Base-by-base conservation (phyloP, 1,284 basidiomycete species). In the Anthracocystis panici-leucophaei region DNA sequence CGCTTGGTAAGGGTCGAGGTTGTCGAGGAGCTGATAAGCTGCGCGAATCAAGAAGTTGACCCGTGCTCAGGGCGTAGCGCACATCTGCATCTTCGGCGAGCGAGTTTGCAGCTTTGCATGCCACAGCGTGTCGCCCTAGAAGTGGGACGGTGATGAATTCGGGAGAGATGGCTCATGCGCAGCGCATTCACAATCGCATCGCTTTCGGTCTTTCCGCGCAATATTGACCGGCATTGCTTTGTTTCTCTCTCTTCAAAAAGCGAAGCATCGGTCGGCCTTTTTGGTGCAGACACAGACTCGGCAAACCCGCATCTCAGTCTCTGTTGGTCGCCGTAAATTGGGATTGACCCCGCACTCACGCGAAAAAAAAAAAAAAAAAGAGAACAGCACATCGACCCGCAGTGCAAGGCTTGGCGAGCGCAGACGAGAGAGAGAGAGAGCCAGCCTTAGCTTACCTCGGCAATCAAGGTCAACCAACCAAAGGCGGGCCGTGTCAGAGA, bases 301-400 rank as follows among this genome's bases (percentile, higher is more conserved):
- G 48, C 48, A 49, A 49, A 31, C 27, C 12, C 29, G 48, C 48
- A 25, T 31, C 25, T 27, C 18, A 20, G 45, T 10, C 27, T 27
- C 27, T 27, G 27, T 7, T 27, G 29, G 48, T 49, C 48, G 48
- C 48, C 48, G 29, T 49, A 9, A 16, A 12, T 16, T 14, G 11
- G 12, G 35, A 8, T 48, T n/a, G 27, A 49, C 48, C 48, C 48
- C 48, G 48, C 48, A 49, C 48, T 49, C 48, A 49, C 48, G 48
- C 48, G 48, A 49, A 31, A 49, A 49, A 29, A 20, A 21, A 25
- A 5, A 23, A 25, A 20, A 4, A 8, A n/a, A 48, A 27, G 16
- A 23, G 29, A 23, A 46, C 35, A 38, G 29, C 45, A 46, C 35
- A 38, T 38, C 35, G 14, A 38, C 35, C 27, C 7, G 27, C 27